Percentiles rank a stretch among this genome's conserved stretches.
Evolutionary conservation across 805 yeast genomes (phyloP).

Genomic region (Ogataea philodendri): DNA sequence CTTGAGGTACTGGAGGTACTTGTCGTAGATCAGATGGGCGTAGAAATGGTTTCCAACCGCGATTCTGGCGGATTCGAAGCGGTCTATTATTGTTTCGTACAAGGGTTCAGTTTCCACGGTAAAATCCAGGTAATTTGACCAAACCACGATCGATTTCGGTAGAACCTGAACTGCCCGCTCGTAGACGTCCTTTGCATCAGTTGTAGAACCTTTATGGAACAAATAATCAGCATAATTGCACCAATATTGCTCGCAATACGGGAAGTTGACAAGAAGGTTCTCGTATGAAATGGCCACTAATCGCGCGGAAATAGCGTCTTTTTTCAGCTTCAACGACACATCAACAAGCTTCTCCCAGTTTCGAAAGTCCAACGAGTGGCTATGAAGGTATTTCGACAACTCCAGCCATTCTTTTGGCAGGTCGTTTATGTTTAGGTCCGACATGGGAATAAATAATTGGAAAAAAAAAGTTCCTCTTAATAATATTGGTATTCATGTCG

Average conservation of each 20-base stretch:
- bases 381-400: conserved; percentile 9
- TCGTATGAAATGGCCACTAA: conserved; percentile 41
- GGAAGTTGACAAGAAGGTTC: conserved; percentile 45
- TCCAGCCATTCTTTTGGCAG: conserved; percentile 14
- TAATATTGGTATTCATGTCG: conserved; percentile 18
- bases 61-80: conserved; percentile 47
- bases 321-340: conserved; percentile 1
- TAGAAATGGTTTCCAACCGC: conserved; percentile 53
- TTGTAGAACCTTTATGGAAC: conserved; percentile 43
- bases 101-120: conserved; percentile 31
- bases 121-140: conserved; percentile 50
- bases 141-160: conserved; percentile 46
- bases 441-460: conserved; percentile 7
- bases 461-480: conserved; percentile 1
- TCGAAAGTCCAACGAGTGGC: conserved; percentile 7
- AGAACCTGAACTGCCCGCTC: conserved; percentile 38
- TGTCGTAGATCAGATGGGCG: conserved; percentile 48
- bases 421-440: conserved; percentile 8
- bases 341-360: conserved; percentile 6
- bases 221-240: conserved; percentile 50
- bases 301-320: conserved; percentile 26
- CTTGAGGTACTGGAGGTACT: conserved; percentile 44
- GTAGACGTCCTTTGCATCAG: conserved; percentile 37
- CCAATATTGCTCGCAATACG: conserved; percentile 56
- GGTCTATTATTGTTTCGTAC: conserved; percentile 32